Evolutionary conservation across 257 asterid genomes (phyloP).

Genomic region (Fraxinus cuspidata): DNA sequence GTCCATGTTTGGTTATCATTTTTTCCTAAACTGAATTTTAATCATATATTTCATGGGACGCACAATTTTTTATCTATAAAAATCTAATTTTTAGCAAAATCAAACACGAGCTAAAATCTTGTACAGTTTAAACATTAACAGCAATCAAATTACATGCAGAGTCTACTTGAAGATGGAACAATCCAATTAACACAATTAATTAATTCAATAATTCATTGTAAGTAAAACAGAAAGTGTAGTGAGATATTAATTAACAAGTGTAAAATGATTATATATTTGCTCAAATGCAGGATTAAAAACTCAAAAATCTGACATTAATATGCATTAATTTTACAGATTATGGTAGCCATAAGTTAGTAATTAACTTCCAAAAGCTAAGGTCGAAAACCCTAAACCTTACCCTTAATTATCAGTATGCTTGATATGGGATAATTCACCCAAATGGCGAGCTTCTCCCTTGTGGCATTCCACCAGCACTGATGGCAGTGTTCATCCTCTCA

Average conservation of each 20-base stretch:
- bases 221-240: background rate
- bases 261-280: background rate
- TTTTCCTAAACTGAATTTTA: too few relatives aligned
- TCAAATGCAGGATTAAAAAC: background rate
- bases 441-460: conserved; percentile 60
- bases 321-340: background rate
- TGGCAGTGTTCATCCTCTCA: conserved; percentile 31
- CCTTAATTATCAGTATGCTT: background rate
- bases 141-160: background rate
- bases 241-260: background rate
- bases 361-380: background rate
- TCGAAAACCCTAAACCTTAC: background rate
- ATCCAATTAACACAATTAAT: background rate
- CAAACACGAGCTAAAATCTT: too few relatives aligned
- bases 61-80: too few relatives aligned
- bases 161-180: background rate
- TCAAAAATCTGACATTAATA: background rate
- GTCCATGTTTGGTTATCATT: too few relatives aligned
- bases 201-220: background rate
- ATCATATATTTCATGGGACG: too few relatives aligned
- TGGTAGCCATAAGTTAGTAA: background rate
- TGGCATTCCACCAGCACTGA: conserved; percentile 43
- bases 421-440: conserved; percentile 31
- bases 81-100: too few relatives aligned
- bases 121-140: background rate